These are phyloP conservation scores for Dothistroma septosporum DNA, from an alignment of 2,329 filamentous ascomycete species.

Conservation along the genomic window DNA sequence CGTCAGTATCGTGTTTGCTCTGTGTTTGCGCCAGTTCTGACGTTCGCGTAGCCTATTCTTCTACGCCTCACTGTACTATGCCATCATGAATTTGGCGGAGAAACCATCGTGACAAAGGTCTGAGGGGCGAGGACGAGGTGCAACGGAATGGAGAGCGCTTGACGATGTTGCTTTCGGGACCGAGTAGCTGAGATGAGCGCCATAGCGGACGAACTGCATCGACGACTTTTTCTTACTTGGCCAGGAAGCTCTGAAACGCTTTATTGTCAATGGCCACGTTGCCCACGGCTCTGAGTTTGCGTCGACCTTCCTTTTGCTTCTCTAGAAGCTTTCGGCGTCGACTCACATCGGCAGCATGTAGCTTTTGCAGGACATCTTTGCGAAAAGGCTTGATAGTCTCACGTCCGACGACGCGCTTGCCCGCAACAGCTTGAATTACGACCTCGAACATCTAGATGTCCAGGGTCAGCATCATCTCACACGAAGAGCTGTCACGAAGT, in stretches of 20 bases:
- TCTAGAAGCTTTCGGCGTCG: conserved; percentile 82
- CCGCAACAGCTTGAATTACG: conserved; percentile 85
- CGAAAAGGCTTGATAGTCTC: conserved; percentile 96
- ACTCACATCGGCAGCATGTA: conserved; percentile 85
- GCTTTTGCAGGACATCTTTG: conserved; percentile 88
- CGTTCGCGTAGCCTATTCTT: conserved; percentile 4
- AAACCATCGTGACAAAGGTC: too few relatives aligned
- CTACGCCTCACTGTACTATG: conserved; percentile 9
- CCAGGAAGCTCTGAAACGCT: conserved; percentile 89
- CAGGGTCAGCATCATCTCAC: neutral
- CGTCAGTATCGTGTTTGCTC: conserved; percentile 1
- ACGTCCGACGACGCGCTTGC: conserved; percentile 76
- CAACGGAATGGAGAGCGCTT: too few relatives aligned
- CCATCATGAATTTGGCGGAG: conserved; percentile 6
- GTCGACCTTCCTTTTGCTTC: conserved; percentile 93
- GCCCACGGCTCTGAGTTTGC: conserved; percentile 74
- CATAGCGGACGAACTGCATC: neutral
- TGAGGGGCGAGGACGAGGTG: too few relatives aligned
- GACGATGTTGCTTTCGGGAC: neutral
- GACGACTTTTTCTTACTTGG: conserved; percentile 53
- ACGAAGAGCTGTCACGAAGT: neutral
- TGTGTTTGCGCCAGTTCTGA: neutral
- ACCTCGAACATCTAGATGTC: conserved; percentile 84
- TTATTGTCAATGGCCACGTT: conserved; percentile 96
- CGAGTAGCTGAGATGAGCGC: neutral